Evolutionary conservation across 2,329 filamentous ascomycete genomes (phyloP).

Genomic region (Verticillium isaacii): DNA sequence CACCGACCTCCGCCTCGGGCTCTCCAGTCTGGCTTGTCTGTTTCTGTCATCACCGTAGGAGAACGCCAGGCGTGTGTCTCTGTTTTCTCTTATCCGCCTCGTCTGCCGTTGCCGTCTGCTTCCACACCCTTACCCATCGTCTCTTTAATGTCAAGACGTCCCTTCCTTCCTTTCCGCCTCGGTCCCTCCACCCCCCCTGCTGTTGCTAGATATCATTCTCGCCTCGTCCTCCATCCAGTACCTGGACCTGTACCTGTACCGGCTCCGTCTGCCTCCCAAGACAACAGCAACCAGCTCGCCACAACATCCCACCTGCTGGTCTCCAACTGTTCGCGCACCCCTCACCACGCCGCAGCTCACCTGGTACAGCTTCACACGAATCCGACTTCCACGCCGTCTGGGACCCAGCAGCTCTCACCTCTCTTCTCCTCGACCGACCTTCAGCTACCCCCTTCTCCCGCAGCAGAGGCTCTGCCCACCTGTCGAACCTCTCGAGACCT

Average conservation of each 20-base stretch:
- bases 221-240: not conserved
- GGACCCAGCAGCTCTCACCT: not conserved
- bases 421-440: not conserved
- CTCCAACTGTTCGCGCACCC: not conserved
- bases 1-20: not conserved
- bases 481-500: not conserved
- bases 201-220: not conserved
- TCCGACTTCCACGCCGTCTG: slow-evolving; percentile 1
- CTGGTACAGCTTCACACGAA: not conserved
- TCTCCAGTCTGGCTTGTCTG: not conserved
- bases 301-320: not conserved
- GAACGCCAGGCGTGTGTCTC: not conserved
- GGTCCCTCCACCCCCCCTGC: not conserved
- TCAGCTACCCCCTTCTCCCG: not conserved
- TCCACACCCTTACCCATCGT: not conserved
- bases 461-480: not conserved
- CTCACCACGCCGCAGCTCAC: not conserved
- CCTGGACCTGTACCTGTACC: not conserved
- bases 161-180: not conserved
- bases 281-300: not conserved
- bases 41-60: not conserved
- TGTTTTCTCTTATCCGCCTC: not conserved
- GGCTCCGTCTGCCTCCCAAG: not conserved
- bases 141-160: not conserved
- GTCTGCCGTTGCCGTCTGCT: not conserved